These are phyloP conservation scores for Inonotus hispidus DNA, from an alignment of 1,284 basidiomycete genomes.

Conservation along the genomic window DNA sequence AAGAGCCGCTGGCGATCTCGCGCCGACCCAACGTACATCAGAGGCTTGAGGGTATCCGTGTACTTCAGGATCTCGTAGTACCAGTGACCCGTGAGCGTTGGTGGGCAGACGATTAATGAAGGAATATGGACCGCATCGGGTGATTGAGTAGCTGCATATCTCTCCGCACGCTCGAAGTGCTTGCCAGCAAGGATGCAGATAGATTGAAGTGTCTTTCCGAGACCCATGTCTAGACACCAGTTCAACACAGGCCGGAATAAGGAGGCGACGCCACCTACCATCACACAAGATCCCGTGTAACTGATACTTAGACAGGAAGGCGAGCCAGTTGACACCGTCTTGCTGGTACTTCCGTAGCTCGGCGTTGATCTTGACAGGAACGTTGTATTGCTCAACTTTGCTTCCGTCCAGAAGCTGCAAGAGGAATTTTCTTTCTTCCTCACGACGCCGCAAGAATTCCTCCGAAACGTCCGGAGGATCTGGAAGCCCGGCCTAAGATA, in stretches of 20 bases:
- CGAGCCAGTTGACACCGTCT: constrained; percentile 98
- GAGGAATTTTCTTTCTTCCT: constrained; percentile 89
- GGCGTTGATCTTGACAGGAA: constrained; percentile 89
- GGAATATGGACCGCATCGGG: constrained; percentile 85
- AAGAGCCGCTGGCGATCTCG: constrained; percentile 75
- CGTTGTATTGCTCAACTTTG: constrained; percentile 88
- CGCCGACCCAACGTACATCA: constrained; percentile 91
- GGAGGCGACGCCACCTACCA: constrained; percentile 46
- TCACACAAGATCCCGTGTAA: constrained; percentile 98
- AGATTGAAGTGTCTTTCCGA: constrained; percentile 97
- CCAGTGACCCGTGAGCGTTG: constrained; percentile 98
- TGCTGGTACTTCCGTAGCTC: constrained; percentile 97
- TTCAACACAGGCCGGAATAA: background rate
- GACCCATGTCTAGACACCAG: constrained; percentile 80
- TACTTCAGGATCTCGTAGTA: constrained; percentile 97
- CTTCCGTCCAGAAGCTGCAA: constrained; percentile 91
- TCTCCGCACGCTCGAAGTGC: constrained; percentile 81
- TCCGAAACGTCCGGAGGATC: constrained; percentile 91
- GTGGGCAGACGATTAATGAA: constrained; percentile 94
- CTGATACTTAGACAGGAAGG: constrained; percentile 96
- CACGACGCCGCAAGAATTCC: constrained; percentile 83
- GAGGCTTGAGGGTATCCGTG: constrained; percentile 76
- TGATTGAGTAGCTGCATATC: constrained; percentile 61
- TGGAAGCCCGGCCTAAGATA: constrained; percentile 79
- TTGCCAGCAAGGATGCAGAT: constrained; percentile 97